phyloP scores from a whole-genome alignment of 2,329 filamentous ascomycete species.

The Raffaelea ambrosiae region DNA sequence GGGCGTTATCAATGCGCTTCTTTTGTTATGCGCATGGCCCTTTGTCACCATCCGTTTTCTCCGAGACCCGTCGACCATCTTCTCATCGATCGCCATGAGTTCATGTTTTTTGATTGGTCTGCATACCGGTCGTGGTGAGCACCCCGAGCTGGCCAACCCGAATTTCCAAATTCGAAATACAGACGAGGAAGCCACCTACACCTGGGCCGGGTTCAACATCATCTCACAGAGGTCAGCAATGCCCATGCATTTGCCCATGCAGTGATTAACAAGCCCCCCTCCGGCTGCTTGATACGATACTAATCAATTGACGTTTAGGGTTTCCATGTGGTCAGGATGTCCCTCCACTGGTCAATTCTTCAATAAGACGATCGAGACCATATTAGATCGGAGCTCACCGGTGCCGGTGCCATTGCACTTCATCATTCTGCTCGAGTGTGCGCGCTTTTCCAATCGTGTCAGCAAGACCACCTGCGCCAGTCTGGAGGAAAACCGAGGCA shows the following conservation, averaged over 20 bases:
- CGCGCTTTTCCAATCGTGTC: constrained; percentile 41
- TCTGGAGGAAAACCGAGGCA: constrained; percentile 35
- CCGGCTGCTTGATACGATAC: neutral
- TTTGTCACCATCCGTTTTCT: constrained; percentile 42
- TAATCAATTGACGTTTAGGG: constrained; percentile 4
- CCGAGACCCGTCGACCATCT: constrained; percentile 39
- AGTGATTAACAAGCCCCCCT: too few relatives aligned
- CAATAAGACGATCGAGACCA: constrained; percentile 39
- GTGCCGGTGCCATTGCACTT: constrained; percentile 35
- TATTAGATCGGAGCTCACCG: constrained; percentile 30
- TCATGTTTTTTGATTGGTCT: constrained; percentile 40
- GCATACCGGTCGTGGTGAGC: constrained; percentile 42
- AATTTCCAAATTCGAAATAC: constrained; percentile 34
- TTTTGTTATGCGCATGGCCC: constrained; percentile 43
- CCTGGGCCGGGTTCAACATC: constrained; percentile 46
- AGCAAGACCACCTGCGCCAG: constrained; percentile 38
- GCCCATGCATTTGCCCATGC: too few relatives aligned
- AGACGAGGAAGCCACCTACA: constrained; percentile 43
- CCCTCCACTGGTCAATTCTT: constrained; percentile 36
- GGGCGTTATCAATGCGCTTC: constrained; percentile 41
- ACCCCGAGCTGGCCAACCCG: constrained; percentile 38
- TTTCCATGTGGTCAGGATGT: constrained; percentile 33
- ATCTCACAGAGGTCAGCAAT: constrained; percentile 36
- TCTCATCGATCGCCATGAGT: constrained; percentile 37
- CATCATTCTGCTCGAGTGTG: constrained; percentile 36